A percentile compares a stretch with the other conserved stretches of the same genome.
These are phyloP conservation scores for Amphibolis antarctica DNA, from an alignment of 106 monocot species.

Conservation along the genomic window DNA sequence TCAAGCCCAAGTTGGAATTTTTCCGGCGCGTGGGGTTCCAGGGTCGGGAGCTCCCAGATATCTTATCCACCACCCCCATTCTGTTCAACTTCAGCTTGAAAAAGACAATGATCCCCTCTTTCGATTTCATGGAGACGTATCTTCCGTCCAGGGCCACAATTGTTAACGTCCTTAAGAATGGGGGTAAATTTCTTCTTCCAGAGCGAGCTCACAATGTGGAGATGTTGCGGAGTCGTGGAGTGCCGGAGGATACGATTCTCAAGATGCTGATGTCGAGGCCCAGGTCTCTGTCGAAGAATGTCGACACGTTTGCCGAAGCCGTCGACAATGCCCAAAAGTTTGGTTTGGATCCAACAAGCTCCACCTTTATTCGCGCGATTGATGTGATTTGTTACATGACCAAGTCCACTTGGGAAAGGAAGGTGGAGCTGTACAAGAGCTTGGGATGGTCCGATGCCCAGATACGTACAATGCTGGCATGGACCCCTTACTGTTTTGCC, in stretches of 20 bases:
- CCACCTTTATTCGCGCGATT: background rate
- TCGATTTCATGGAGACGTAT: background rate
- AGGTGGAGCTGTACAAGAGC: slow-evolving; percentile 1
- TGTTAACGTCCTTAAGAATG: background rate
- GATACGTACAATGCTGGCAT: background rate
- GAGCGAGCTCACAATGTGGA: background rate
- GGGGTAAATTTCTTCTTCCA: background rate
- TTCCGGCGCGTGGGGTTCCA: background rate
- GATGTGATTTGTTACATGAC: background rate
- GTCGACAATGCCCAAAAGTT: background rate
- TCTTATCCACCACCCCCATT: background rate
- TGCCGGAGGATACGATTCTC: background rate
- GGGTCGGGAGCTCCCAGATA: background rate
- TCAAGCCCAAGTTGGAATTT: slow-evolving; percentile 5
- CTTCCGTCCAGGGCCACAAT: background rate
- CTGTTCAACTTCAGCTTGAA: background rate
- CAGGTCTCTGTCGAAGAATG: background rate
- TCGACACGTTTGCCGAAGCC: background rate
- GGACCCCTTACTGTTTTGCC: background rate
- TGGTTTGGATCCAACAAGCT: background rate
- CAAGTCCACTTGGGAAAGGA: slow-evolving; percentile 7
- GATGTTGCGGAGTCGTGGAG: background rate
- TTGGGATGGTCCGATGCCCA: background rate
- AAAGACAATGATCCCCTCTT: slow-evolving; percentile 1
- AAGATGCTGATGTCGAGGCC: background rate